These are phyloP conservation scores for Salix suchowensis DNA, from an alignment of 345 rosid species.

Conservation along the genomic window DNA sequence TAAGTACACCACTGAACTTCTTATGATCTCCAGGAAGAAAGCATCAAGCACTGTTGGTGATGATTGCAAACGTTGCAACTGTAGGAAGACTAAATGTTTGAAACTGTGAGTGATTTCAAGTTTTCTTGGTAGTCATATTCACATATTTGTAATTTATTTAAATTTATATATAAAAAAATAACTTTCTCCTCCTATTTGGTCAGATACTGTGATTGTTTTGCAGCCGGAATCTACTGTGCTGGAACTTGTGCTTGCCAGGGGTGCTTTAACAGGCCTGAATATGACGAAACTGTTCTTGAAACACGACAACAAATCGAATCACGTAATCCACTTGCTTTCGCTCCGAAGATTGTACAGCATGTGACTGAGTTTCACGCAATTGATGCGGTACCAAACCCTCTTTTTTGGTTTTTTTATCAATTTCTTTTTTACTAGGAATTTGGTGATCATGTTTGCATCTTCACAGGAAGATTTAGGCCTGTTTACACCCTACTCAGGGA, in stretches of 20 bases:
- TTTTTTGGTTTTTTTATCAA: background rate
- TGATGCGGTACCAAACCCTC: conserved; percentile 20
- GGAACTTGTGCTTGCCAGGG: conserved; percentile 56
- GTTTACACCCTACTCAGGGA: conserved; percentile 39
- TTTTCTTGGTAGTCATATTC: background rate
- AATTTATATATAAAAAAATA: too few relatives aligned
- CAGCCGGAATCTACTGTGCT: conserved; percentile 52
- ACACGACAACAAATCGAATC: conserved; percentile 51
- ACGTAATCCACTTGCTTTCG: conserved; percentile 63
- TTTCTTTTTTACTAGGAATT: background rate
- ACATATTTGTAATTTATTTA: background rate
- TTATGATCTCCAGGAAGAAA: conserved; percentile 39
- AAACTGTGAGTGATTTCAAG: conserved; percentile 47
- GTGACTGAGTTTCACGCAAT: conserved; percentile 16
- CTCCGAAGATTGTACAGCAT: conserved; percentile 47
- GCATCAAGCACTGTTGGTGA: conserved; percentile 27
- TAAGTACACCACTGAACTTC: background rate
- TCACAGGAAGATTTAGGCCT: conserved; percentile 39
- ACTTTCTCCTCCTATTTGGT: background rate
- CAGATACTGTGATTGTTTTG: conserved; percentile 76
- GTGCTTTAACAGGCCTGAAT: conserved; percentile 55
- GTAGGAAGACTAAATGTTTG: conserved; percentile 57
- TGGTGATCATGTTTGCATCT: conserved; percentile 7
- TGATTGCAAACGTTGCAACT: conserved; percentile 58
- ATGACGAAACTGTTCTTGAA: conserved; percentile 46